Percentiles rank a stretch among this genome's conserved stretches.
These are phyloP conservation scores for Elsinoe batatas DNA, from an alignment of 2,329 filamentous ascomycete genomes.

Conservation along the genomic window DNA sequence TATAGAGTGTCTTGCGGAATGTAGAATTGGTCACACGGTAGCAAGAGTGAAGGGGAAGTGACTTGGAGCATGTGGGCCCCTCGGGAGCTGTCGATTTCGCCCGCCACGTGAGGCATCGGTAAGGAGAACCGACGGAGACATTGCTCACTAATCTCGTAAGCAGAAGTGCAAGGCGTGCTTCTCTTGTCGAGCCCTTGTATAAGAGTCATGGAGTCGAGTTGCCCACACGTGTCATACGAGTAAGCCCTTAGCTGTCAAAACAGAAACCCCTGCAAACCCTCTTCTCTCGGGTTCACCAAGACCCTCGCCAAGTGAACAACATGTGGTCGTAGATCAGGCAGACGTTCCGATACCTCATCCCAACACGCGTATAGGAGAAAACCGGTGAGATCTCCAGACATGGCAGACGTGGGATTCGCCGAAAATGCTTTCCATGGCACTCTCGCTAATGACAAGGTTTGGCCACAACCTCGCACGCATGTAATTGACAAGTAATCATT, in stretches of 20 bases:
- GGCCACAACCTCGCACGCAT: background rate
- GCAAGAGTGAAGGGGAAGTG: too few species aligned
- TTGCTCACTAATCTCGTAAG: too few species aligned
- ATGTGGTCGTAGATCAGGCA: slow-evolving; percentile 8
- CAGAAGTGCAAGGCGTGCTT: too few species aligned
- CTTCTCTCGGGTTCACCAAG: background rate
- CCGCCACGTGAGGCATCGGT: too few species aligned
- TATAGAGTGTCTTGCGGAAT: too few species aligned
- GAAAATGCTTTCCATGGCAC: background rate
- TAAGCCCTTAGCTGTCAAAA: slow-evolving; percentile 1
- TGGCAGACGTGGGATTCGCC: background rate
- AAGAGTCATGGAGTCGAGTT: too few species aligned
- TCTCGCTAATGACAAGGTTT: background rate
- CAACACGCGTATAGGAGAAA: background rate
- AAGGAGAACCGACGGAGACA: too few species aligned
- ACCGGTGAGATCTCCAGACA: background rate
- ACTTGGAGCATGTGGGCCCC: too few species aligned
- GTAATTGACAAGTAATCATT: background rate
- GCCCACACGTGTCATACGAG: too few species aligned
- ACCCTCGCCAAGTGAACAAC: slow-evolving; percentile 1
- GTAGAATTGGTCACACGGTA: too few species aligned
- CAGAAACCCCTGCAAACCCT: background rate
- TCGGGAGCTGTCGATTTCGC: too few species aligned
- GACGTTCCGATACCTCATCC: background rate
- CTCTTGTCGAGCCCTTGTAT: too few species aligned